Percentiles rank a stretch among this genome's conserved stretches.
phyloP scores from a whole-genome alignment of 192 early-diverging fungal genomes.

The Backusella mclennaniae region DNA sequence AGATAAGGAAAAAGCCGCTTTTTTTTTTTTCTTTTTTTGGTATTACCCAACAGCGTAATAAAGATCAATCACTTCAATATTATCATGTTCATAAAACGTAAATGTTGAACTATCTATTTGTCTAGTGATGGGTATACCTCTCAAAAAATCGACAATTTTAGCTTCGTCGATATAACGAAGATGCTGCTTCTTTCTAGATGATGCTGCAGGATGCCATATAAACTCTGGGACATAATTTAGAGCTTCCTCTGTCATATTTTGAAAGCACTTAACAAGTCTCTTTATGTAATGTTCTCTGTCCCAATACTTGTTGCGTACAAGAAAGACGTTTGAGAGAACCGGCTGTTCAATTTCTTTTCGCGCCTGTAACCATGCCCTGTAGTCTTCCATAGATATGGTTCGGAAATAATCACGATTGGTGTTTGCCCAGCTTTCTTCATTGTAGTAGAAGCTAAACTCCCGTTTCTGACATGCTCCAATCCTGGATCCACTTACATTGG shows the following conservation, averaged over 20 bases:
- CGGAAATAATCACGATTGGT: slow-evolving; percentile 22
- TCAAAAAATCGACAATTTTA: not conserved
- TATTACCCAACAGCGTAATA: slow-evolving; percentile 37
- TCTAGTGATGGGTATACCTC: not conserved
- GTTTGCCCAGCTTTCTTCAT: slow-evolving; percentile 12
- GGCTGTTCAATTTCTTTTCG: slow-evolving; percentile 13
- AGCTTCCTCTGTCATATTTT: not conserved
- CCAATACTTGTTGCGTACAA: slow-evolving; percentile 5
- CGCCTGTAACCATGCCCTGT: slow-evolving; percentile 23
- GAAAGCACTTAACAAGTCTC: not conserved
- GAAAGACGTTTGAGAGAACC: slow-evolving; percentile 16
- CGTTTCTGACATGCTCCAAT: slow-evolving; percentile 28
- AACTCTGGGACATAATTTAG: not conserved
- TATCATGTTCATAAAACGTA: slow-evolving; percentile 1
- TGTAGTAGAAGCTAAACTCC: slow-evolving; percentile 37
- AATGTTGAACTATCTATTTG: not conserved
- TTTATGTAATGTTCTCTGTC: not conserved
- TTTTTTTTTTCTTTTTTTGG: not conserved
- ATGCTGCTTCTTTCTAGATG: not conserved
- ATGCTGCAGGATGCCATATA: not conserved
- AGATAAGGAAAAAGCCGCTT: not conserved
- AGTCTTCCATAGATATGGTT: slow-evolving; percentile 25
- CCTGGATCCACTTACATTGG: slow-evolving; percentile 31
- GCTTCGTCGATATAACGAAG: not conserved
- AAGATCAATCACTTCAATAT: slow-evolving; percentile 32